Evolutionary conservation across 2,329 filamentous ascomycete species (phyloP), one percentile per base, ranked within the genome.

Genomic region (Harringtonia aguacate): DNA sequence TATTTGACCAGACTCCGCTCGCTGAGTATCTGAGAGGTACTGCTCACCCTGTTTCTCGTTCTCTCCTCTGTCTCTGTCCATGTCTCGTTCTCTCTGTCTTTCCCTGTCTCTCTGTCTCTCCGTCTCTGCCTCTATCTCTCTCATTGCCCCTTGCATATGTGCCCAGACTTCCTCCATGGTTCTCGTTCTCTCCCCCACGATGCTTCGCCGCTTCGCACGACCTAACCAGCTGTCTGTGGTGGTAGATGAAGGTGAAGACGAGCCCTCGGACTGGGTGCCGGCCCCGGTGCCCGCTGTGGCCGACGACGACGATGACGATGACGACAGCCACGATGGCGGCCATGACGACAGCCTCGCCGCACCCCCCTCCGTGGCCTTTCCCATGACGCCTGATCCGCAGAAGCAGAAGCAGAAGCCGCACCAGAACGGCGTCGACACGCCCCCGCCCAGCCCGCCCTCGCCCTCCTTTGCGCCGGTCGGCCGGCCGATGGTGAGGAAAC

Each of bases 11-110:
- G 67, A 85, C 86, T 61, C 89, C 89, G 55, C 73, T 95, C 65
- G 88, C 87, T 60, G 80, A 85, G 58, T 92, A 92, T 67, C 79
- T 95, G 55, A 82, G 89, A 78, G 88, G 89, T 92, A 65, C 57
- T 15, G 48, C 54, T 39, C 22, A 13, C n/a, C 30, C 21, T 35
- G 12, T 24, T 28, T 17, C 20, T 38, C 21, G 18, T 37, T 20
- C 30, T 37, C 28, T 9, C 14, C 14, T 24, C 18, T 18, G 43
- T 44, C 31, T 41, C n/a, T n/a, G n/a, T n/a, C 44, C 43, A 24
- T 29, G 15, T 33, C 12, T 30, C 20, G 5, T 18, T 14, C 14
- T 4, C 12, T 27, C 24, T 22, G 14, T n/a, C 10, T 27, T 13
- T 4, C 17, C 4, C 30, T 21, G 12, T n/a, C 21, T 4, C 7